Evolutionary conservation across 345 rosid genomes (phyloP).

Genomic region (Noccaea caerulescens): DNA sequence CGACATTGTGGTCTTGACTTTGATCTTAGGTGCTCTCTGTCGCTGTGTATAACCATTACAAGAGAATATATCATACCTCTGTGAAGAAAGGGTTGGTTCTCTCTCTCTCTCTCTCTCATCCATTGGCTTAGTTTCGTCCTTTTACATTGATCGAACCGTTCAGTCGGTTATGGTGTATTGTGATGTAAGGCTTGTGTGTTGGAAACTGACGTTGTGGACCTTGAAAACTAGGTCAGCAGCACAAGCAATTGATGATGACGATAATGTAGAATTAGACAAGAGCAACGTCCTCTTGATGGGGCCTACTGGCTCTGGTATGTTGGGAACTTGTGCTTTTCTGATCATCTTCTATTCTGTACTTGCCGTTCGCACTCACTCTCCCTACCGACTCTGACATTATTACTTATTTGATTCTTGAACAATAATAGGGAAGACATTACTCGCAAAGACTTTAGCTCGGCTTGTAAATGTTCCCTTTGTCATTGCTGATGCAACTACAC

Average conservation of each 20-base stretch:
- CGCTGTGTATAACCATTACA: conserved; percentile 94
- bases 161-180: neutral
- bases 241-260: conserved; percentile 71
- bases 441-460: conserved; percentile 83
- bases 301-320: conserved; percentile 93
- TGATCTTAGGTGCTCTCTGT: conserved; percentile 80
- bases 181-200: conserved; percentile 4
- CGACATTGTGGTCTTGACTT: conserved; percentile 25
- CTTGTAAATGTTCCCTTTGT: conserved; percentile 87
- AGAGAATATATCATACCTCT: conserved; percentile 77
- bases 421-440: conserved; percentile 81
- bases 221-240: conserved; percentile 76
- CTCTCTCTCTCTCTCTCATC: neutral
- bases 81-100: conserved; percentile 72
- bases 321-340: conserved; percentile 10
- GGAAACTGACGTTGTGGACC: conserved; percentile 48
- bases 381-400: conserved; percentile 7
- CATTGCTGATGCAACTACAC: conserved; percentile 83
- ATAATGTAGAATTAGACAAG: conserved; percentile 87
- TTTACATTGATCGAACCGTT: neutral
- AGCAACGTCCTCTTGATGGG: conserved; percentile 97
- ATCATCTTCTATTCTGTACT: conserved; percentile 11
- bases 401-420: conserved; percentile 5
- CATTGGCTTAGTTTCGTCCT: conserved; percentile 14
- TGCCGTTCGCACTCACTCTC: neutral